Conservation (phyloP, 306 rosid species). For the Urtica urens region DNA sequence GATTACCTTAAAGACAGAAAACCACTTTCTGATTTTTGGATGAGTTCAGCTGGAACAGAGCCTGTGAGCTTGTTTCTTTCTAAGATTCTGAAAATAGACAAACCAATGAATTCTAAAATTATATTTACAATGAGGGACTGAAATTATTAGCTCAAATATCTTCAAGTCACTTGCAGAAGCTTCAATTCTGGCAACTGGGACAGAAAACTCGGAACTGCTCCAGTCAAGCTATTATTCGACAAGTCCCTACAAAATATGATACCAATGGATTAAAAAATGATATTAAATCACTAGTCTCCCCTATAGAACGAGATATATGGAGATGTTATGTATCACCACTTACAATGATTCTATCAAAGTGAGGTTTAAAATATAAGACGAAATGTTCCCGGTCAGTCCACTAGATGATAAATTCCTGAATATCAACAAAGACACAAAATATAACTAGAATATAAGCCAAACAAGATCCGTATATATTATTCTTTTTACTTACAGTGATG, state of each 20-base stretch:
- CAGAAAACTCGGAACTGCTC: slow-evolving; percentile 27
- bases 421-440: neutral
- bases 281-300: neutral
- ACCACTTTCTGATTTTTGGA: neutral
- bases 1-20: neutral
- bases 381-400: slow-evolving; percentile 6
- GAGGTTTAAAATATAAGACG: slow-evolving; percentile 23
- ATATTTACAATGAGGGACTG: neutral
- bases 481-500: slow-evolving; percentile 2
- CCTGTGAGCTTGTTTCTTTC: slow-evolving; percentile 1
- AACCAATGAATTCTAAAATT: neutral
- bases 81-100: slow-evolving; percentile 1
- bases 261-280: neutral
- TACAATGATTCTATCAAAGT: slow-evolving; percentile 25
- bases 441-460: neutral
- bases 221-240: slow-evolving; percentile 17
- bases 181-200: slow-evolving; percentile 25
- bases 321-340: slow-evolving; percentile 15
- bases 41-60: neutral
- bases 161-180: slow-evolving; percentile 28
- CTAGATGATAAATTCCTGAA: slow-evolving; percentile 16
- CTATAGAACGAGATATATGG: too few species aligned
- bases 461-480: too few species aligned
- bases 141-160: neutral
- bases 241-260: neutral